Evolutionary conservation across 768 basidiomycete species (phyloP).

Genomic region (Pisolithus sp.): DNA sequence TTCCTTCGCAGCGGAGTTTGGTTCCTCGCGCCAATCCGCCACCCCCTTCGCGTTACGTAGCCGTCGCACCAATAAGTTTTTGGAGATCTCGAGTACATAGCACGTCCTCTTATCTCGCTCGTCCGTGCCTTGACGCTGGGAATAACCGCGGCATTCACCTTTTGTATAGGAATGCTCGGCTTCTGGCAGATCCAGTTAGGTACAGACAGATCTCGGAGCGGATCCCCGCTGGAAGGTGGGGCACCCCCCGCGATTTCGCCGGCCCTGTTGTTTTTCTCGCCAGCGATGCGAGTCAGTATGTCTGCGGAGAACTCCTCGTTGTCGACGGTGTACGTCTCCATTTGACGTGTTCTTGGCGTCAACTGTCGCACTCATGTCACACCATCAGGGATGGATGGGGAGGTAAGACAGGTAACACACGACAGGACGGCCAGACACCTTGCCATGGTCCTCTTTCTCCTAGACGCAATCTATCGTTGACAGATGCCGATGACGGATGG

Average conservation of each 20-base stretch:
- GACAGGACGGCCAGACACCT: not conserved
- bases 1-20: not conserved
- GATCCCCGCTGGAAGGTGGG: constrained; percentile 67
- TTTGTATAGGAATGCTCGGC: constrained; percentile 51
- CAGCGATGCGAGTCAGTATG: constrained; percentile 56
- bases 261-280: constrained; percentile 65
- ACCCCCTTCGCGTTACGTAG: not conserved
- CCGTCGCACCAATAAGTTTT: not conserved
- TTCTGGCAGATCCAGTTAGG: constrained; percentile 55
- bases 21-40: constrained; percentile 4
- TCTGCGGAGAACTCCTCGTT: constrained; percentile 60
- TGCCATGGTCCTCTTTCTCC: no score
- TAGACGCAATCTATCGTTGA: no score
- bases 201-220: constrained; percentile 64
- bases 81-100: not conserved
- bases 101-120: not conserved
- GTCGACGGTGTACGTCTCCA: constrained; percentile 58
- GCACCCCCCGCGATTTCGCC: constrained; percentile 57
- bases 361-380: not conserved
- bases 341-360: not conserved
- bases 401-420: not conserved
- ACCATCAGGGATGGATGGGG: constrained; percentile 1
- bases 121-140: constrained; percentile 2
- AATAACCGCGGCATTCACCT: constrained; percentile 7
- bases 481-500: not conserved